Evolutionary conservation across 345 rosid genomes (phyloP).

Genomic region (thale cress (Arabidopsis thaliana)): DNA sequence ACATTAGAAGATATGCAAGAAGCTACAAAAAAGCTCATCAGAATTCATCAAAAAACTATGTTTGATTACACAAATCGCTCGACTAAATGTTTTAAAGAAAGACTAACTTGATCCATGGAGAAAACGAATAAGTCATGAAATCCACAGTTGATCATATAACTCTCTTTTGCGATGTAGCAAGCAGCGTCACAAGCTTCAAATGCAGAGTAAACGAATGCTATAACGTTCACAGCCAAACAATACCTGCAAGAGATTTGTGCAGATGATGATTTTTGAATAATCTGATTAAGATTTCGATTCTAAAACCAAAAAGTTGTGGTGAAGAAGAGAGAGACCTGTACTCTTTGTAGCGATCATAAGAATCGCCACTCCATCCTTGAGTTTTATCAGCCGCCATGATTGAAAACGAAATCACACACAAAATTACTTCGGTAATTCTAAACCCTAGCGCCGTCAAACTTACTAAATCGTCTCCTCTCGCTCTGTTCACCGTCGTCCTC

Average conservation of each 20-base stretch:
- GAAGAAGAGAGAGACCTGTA: constrained; percentile 59
- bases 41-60: constrained; percentile 1
- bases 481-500: constrained; percentile 47
- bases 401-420: constrained; percentile 90
- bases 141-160: constrained; percentile 58
- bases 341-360: constrained; percentile 89
- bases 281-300: not conserved
- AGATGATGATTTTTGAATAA: not conserved
- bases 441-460: constrained; percentile 61
- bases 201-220: constrained; percentile 73
- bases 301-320: not conserved
- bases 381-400: constrained; percentile 97
- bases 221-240: constrained; percentile 80
- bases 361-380: constrained; percentile 98
- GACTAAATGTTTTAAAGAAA: not conserved
- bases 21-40: constrained; percentile 49
- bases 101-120: constrained; percentile 91
- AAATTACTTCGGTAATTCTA: constrained; percentile 64
- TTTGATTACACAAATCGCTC: not conserved
- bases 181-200: constrained; percentile 75
- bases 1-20: constrained; percentile 85
- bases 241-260: constrained; percentile 55
- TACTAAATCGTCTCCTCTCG: constrained; percentile 49
- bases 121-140: constrained; percentile 63
- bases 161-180: constrained; percentile 57